A percentile compares a stretch with the other conserved stretches of the same genome.
Conservation (phyloP, 345 rosid genomes). For the Salix suchowensis region DNA sequence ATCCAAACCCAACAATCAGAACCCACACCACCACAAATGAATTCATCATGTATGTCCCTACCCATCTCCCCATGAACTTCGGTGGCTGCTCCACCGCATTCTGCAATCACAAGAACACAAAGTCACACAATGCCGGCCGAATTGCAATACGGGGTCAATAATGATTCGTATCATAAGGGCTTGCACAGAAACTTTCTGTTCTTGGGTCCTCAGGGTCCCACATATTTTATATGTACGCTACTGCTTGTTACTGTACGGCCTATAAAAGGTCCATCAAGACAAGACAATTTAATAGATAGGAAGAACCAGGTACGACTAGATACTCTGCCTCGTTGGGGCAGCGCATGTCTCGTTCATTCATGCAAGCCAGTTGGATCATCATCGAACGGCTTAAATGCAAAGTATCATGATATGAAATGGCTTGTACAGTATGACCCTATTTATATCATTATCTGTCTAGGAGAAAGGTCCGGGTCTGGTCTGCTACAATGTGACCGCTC, state of each 20-base stretch:
- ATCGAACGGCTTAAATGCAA: not conserved
- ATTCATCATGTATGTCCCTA: slow-evolving; percentile 73
- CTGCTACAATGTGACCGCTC: slow-evolving; percentile 41
- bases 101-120: slow-evolving; percentile 38
- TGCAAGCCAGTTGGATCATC: not conserved
- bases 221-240: not conserved
- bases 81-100: slow-evolving; percentile 95
- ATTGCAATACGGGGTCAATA: not conserved
- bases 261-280: not conserved
- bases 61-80: slow-evolving; percentile 71
- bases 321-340: slow-evolving; percentile 11
- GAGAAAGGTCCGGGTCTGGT: slow-evolving; percentile 30
- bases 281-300: slow-evolving; percentile 1
- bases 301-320: slow-evolving; percentile 12
- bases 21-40: slow-evolving; percentile 90
- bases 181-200: not conserved
- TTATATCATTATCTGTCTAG: slow-evolving; percentile 1
- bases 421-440: not conserved
- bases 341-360: slow-evolving; percentile 18
- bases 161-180: not conserved
- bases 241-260: not conserved
- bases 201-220: not conserved
- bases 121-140: not conserved
- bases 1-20: slow-evolving; percentile 82
- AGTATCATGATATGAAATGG: not conserved